Base-by-base conservation (phyloP, 2,329 filamentous ascomycete genomes). In the Talaromyces sp. region DNA sequence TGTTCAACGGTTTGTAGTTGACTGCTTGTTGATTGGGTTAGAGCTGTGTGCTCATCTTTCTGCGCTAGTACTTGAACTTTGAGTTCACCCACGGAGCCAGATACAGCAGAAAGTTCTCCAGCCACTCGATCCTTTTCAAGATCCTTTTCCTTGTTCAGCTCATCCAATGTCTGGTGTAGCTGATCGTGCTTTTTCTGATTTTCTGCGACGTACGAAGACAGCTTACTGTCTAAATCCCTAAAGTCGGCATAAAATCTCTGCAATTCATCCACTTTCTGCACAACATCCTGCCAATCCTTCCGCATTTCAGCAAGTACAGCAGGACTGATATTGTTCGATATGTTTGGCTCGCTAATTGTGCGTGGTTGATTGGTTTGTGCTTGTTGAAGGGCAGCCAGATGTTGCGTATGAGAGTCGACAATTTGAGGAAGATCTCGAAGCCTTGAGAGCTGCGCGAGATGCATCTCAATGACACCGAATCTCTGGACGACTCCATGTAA, bases 401-500 rank as follows among this genome's bases (percentile, higher is more conserved):
- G 41, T 43, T 52, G 43, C 10, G 22, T 15, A 31, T 62, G 57
- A 25, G 33, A 33, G 17, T 67, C 66, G n/a, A 66, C 39, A 13
- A 52, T 45, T 5, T 56, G 39, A 41, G 59, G 52, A 10, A 67
- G 35, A 2, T 27, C 50, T 15, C 37, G n/a, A 33, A 64, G 39
- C 33, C 64, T 62, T 31, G 57, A 22, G 11, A 62, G 59, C 43
- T 66, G 54, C 3, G 70, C 63, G 3, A 70, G 35, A n/a, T 66
- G 61, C 15, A 56, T 59, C 45, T 65, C 69, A 15, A 76, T 60
- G 3, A 35, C n/a, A 8, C 60, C 41, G 13, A 74, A 60, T 35
- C 71, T 69, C 8, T 72, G 68, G 9, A 70, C 58, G 25, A 73
- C 41, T 8, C 70, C 67, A 5, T 69, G 61, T 27, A 74, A 33